Evolutionary conservation across 345 rosid species (phyloP).

Genomic region (Viola odorata): DNA sequence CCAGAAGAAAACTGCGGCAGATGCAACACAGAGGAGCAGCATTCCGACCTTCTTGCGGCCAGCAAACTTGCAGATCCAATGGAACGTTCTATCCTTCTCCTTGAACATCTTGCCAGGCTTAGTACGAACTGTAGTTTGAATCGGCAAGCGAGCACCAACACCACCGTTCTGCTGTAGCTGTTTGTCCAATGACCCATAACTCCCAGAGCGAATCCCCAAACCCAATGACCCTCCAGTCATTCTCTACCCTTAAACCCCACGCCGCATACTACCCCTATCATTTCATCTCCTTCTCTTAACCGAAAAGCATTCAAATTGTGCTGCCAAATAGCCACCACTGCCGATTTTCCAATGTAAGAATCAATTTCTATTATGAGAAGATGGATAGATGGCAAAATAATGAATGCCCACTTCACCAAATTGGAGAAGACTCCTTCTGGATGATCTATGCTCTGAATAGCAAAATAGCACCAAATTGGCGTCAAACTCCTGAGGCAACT

Average conservation of each 20-base stretch:
- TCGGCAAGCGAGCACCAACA: conserved; percentile 12
- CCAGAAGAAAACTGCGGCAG: conserved; percentile 77
- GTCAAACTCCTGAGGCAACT: conserved; percentile 13
- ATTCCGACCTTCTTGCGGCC: conserved; percentile 95
- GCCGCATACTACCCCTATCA: conserved; percentile 15
- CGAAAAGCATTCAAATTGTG: neutral
- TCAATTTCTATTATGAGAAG: neutral
- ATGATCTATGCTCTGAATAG: neutral
- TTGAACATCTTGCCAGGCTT: conserved; percentile 78
- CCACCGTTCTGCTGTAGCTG: conserved; percentile 8
- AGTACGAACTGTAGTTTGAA: conserved; percentile 34
- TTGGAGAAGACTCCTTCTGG: neutral
- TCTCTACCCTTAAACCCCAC: conserved; percentile 17
- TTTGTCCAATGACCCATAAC: conserved; percentile 30
- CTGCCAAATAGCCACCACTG: neutral
- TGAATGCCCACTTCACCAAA: conserved; percentile 11
- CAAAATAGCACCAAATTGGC: conserved; percentile 12
- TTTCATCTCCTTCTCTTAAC: conserved; percentile 10
- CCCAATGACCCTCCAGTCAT: conserved; percentile 27
- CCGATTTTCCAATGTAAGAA: neutral
- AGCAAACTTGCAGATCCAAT: conserved; percentile 86
- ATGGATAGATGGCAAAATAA: neutral
- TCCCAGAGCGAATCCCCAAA: conserved; percentile 20
- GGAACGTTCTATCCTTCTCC: conserved; percentile 68
- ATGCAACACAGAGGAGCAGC: conserved; percentile 74